Conservation (phyloP, 2,329 filamentous ascomycete genomes). For the Ophiosphaerella herpotricha region DNA sequence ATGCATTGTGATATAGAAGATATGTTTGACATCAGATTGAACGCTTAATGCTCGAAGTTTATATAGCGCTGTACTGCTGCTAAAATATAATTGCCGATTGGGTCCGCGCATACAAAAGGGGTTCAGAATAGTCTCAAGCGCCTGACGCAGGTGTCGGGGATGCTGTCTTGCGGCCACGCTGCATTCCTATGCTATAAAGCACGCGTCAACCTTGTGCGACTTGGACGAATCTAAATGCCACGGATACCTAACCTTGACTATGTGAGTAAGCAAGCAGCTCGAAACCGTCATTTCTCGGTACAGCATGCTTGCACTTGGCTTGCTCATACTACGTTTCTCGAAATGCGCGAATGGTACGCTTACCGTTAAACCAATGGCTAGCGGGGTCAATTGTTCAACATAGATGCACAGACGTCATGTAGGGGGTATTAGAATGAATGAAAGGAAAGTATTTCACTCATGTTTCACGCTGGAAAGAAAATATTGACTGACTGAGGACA, state of each 20-base stretch:
- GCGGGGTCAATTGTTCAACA: neutral
- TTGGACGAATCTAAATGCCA: neutral
- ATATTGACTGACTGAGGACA: neutral
- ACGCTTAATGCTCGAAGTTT: neutral
- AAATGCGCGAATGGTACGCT: no score
- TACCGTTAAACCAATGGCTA: neutral
- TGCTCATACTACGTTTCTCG: no score
- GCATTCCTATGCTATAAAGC: slow-evolving; percentile 3
- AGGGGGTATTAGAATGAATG: no score
- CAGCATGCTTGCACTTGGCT: no score
- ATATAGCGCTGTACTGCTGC: neutral
- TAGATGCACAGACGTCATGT: neutral
- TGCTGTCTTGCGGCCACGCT: slow-evolving; percentile 1
- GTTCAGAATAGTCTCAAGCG: neutral
- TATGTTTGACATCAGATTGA: neutral
- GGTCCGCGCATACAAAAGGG: slow-evolving; percentile 4
- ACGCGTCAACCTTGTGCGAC: slow-evolving; percentile 2
- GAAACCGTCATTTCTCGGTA: no score
- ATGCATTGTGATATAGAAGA: slow-evolving; percentile 6
- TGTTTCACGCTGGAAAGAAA: no score
- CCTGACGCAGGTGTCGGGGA: neutral
- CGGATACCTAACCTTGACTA: neutral
- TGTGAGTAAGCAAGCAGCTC: no score
- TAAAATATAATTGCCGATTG: neutral
- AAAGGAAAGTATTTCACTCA: no score